A percentile compares a stretch with the other conserved stretches of the same genome.
These are phyloP conservation scores for Neurospora intermedia DNA, from an alignment of 495 filamentous ascomycete species.

Conservation along the genomic window DNA sequence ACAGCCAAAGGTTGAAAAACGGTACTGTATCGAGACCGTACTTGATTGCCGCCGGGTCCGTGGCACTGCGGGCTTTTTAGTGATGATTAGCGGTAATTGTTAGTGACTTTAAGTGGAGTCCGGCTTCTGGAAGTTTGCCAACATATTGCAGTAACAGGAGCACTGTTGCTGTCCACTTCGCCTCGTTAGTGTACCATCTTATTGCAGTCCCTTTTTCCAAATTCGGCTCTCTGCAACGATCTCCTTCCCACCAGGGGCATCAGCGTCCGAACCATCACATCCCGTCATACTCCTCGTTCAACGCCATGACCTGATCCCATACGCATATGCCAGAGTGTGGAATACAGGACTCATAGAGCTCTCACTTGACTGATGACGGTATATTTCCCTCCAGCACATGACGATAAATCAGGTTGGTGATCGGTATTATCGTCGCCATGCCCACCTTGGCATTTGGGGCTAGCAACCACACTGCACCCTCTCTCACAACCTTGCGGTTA, in stretches of 20 bases:
- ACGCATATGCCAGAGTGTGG: neutral
- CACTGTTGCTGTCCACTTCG: neutral
- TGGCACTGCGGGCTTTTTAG: neutral
- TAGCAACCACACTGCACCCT: neutral
- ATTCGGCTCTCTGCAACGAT: neutral
- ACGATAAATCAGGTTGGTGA: neutral
- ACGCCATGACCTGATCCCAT: neutral
- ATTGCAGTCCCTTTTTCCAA: neutral
- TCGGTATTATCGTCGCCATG: too few relatives aligned
- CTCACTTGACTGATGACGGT: neutral
- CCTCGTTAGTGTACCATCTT: neutral
- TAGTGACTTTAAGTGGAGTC: neutral
- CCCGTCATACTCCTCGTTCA: neutral
- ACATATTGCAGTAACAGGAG: neutral
- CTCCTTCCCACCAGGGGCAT: neutral
- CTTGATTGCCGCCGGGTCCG: too few relatives aligned
- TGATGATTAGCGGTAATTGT: neutral
- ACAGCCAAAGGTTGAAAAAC: neutral
- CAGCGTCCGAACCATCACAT: neutral
- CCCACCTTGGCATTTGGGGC: neutral
- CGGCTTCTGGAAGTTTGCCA: too few relatives aligned
- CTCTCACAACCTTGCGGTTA: too few relatives aligned
- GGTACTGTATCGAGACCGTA: too few relatives aligned
- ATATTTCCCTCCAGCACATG: neutral
- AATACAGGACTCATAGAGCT: neutral